Percentiles rank a stretch among this genome's conserved stretches.
These are phyloP conservation scores for Brassica nigra DNA, from an alignment of 345 rosid genomes.

Conservation along the genomic window DNA sequence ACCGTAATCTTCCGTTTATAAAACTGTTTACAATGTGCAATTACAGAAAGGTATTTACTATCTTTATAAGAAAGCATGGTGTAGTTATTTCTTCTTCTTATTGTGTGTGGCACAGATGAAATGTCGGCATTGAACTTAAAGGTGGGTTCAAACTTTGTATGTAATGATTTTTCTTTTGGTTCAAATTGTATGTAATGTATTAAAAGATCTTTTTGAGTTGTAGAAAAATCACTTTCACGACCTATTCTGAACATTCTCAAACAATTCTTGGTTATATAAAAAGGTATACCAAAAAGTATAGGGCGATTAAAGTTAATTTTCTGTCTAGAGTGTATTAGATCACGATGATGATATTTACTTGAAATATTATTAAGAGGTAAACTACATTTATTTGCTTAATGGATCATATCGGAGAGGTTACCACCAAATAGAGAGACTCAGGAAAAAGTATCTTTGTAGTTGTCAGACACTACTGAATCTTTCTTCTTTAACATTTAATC, in stretches of 20 bases:
- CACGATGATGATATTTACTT: neutral
- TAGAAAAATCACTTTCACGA: too few relatives aligned
- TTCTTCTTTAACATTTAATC: neutral
- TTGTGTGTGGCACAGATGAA: neutral
- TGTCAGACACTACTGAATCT: neutral
- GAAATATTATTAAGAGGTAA: neutral
- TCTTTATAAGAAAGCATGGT: neutral
- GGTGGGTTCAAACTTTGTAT: conserved; percentile 62
- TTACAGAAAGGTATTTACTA: neutral
- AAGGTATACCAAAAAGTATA: neutral
- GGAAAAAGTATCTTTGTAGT: neutral
- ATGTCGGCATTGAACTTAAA: conserved; percentile 32
- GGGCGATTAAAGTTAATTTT: neutral
- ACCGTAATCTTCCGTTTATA: neutral
- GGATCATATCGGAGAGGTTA: neutral
- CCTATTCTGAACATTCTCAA: neutral
- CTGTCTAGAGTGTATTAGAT: neutral
- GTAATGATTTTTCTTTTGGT: conserved; percentile 36
- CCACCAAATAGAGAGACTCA: neutral
- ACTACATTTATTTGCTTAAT: neutral
- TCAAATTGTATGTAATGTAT: conserved; percentile 45
- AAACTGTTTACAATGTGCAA: neutral
- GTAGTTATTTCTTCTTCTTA: neutral
- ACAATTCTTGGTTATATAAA: neutral
- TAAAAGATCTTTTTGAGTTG: neutral